A percentile compares a stretch with the other conserved stretches of the same genome.
These are phyloP conservation scores for Aegilops speltoides DNA, from an alignment of 176 grass and related monocot genomes.

Conservation along the genomic window DNA sequence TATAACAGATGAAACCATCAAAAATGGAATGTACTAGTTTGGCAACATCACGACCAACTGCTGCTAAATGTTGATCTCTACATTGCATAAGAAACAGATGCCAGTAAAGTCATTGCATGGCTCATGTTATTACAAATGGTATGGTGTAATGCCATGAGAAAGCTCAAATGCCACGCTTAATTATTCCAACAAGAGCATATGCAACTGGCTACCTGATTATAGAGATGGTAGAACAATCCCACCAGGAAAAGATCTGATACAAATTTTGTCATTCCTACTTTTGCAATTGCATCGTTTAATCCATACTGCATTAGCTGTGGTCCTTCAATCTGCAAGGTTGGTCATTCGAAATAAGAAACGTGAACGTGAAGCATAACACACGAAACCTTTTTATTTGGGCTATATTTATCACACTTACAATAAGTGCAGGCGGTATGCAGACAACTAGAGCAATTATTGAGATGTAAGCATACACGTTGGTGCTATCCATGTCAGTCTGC, in stretches of 20 bases:
- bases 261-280: constrained; percentile 83
- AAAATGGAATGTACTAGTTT: not conserved
- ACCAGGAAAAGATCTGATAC: constrained; percentile 85
- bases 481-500: constrained; percentile 99
- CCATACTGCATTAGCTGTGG: constrained; percentile 79
- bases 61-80: constrained; percentile 19
- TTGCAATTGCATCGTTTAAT: constrained; percentile 79
- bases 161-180: constrained; percentile 3
- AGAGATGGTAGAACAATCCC: constrained; percentile 98
- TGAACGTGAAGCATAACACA: constrained; percentile 6
- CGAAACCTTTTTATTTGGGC: not conserved
- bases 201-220: constrained; percentile 80
- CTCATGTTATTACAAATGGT: not conserved
- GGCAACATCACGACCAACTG: constrained; percentile 1
- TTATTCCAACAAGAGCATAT: not conserved
- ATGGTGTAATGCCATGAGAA: not conserved
- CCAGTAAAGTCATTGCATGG: not conserved
- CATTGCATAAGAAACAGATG: constrained; percentile 1
- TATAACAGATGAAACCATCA: constrained; percentile 7
- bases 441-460: constrained; percentile 92
- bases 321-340: constrained; percentile 74
- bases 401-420: constrained; percentile 59
- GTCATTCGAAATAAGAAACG: not conserved
- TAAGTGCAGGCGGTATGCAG: constrained; percentile 87
- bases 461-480: constrained; percentile 97